These are phyloP conservation scores for Sclerotinia subarctica DNA, from an alignment of 2,329 filamentous ascomycete genomes.

Conservation along the genomic window DNA sequence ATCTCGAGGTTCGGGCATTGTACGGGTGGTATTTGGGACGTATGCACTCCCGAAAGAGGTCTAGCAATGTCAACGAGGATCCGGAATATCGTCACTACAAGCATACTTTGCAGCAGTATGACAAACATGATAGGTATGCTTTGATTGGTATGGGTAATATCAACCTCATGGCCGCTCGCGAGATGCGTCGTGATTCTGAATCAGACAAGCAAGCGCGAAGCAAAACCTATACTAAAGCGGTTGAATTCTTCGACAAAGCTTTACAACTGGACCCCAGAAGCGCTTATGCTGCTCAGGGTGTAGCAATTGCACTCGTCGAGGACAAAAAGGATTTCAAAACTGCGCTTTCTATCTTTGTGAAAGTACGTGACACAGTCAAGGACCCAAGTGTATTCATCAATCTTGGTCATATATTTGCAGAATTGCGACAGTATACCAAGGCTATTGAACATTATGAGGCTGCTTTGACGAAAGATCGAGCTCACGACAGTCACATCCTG, in stretches of 20 bases:
- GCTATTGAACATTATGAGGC: constrained; percentile 94
- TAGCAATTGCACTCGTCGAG: constrained; percentile 90
- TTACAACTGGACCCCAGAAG: constrained; percentile 93
- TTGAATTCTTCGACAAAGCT: constrained; percentile 98
- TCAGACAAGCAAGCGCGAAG: constrained; percentile 87
- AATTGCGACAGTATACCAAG: constrained; percentile 84
- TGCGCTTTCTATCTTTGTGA: constrained; percentile 83
- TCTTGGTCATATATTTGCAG: constrained; percentile 86
- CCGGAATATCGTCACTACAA: constrained; percentile 93
- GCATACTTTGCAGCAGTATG: constrained; percentile 86
- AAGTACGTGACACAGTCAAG: constrained; percentile 84
- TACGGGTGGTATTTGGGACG: constrained; percentile 96
- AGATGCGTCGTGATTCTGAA: constrained; percentile 90
- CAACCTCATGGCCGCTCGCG: constrained; percentile 75
- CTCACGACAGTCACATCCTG: constrained; percentile 62
- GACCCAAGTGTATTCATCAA: constrained; percentile 90
- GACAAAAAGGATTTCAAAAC: constrained; percentile 85
- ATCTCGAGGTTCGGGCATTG: constrained; percentile 86
- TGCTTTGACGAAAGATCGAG: constrained; percentile 61
- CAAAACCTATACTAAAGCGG: constrained; percentile 82
- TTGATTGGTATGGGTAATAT: constrained; percentile 96
- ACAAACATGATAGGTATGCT: constrained; percentile 98
- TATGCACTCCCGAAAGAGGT: constrained; percentile 72
- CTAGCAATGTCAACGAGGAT: constrained; percentile 79
- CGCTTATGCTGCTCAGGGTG: constrained; percentile 91